Percentiles rank a stretch among this genome's conserved stretches.
Conservation (phyloP, 2,329 filamentous ascomycete genomes). For the Phialocephala sp. region DNA sequence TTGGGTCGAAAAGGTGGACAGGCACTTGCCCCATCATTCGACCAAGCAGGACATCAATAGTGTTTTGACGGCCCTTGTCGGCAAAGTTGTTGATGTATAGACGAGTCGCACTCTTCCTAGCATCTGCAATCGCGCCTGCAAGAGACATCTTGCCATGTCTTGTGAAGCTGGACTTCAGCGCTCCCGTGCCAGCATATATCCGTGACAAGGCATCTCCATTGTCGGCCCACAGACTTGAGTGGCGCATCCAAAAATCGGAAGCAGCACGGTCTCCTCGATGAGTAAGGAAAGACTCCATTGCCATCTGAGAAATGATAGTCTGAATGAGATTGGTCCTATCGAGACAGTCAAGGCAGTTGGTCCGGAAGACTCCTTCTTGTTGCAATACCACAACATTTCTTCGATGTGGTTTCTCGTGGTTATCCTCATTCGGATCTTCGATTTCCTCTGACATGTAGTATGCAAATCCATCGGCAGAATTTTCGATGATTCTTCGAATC, state of each 20-base stretch:
- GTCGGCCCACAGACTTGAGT: conserved; percentile 95
- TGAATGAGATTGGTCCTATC: conserved; percentile 97
- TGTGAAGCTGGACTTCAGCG: conserved; percentile 94
- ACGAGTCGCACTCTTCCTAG: conserved; percentile 89
- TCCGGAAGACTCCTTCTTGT: conserved; percentile 94
- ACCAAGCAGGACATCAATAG: conserved; percentile 91
- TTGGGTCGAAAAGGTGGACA: conserved; percentile 89
- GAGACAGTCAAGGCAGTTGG: conserved; percentile 94
- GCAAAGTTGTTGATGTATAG: conserved; percentile 98
- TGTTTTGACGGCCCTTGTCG: conserved; percentile 90
- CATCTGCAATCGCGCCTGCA: conserved; percentile 91
- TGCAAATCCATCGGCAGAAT: conserved; percentile 86
- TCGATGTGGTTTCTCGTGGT: conserved; percentile 45
- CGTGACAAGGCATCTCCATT: conserved; percentile 93
- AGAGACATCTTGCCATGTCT: conserved; percentile 94
- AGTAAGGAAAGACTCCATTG: conserved; percentile 80
- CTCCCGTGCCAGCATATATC: conserved; percentile 96
- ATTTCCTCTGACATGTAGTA: conserved; percentile 84
- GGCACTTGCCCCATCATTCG: conserved; percentile 81
- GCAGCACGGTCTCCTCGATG: conserved; percentile 73
- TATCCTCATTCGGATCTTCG: conserved; percentile 47
- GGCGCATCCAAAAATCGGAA: conserved; percentile 88
- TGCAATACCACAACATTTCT: conserved; percentile 74
- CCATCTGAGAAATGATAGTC: conserved; percentile 93
- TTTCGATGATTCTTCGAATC: conserved; percentile 78